Conservation (phyloP, 192 early-diverging fungal genomes). For the Bifiguratus adelaidae region DNA sequence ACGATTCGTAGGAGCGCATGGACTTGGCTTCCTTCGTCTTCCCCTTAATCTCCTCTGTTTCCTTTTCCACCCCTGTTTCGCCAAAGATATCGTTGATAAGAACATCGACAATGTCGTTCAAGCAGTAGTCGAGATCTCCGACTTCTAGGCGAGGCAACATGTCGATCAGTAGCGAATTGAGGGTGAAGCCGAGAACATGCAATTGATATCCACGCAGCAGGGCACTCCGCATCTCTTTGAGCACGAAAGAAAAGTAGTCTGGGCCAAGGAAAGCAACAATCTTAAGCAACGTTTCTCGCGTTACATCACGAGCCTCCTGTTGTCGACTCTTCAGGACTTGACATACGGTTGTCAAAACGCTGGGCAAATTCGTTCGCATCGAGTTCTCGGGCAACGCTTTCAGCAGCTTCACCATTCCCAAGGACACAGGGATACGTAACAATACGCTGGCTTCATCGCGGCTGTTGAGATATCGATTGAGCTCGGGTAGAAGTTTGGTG, state of each 20-base stretch:
- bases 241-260: constrained; percentile 75
- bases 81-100: constrained; percentile 92
- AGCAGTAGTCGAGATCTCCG: constrained; percentile 72
- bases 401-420: constrained; percentile 80
- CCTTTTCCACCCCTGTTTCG: constrained; percentile 75
- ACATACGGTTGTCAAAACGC: constrained; percentile 78
- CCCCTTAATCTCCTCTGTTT: constrained; percentile 76
- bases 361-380: constrained; percentile 72
- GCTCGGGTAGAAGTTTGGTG: constrained; percentile 67
- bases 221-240: constrained; percentile 72
- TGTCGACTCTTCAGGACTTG: constrained; percentile 73
- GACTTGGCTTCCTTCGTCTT: constrained; percentile 89
- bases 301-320: constrained; percentile 77
- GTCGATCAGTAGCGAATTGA: constrained; percentile 72
- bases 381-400: constrained; percentile 66
- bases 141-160: constrained; percentile 43
- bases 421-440: constrained; percentile 75
- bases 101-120: constrained; percentile 59
- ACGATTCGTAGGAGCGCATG: constrained; percentile 74
- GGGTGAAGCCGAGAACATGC: constrained; percentile 92
- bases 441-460: constrained; percentile 64
- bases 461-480: constrained; percentile 60
- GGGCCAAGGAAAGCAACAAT: constrained; percentile 79
- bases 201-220: constrained; percentile 80
- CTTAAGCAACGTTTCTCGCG: constrained; percentile 78